Conservation (phyloP, 192 early-diverging fungal species). For the Coemansia sp. region DNA sequence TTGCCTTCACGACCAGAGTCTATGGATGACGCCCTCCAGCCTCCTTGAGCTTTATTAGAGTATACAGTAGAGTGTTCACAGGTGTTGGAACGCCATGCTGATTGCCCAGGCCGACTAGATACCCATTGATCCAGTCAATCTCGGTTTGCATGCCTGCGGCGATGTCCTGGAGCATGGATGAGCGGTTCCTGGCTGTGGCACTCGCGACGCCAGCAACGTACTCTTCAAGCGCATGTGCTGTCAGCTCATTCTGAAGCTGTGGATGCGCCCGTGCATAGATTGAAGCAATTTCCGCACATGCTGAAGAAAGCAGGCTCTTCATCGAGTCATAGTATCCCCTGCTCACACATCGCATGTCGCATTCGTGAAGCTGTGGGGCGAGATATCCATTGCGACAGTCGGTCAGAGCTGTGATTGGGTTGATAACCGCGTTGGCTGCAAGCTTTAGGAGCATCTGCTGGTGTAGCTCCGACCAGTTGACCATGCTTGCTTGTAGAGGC, state of each 20-base stretch:
- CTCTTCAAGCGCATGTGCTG: conserved; percentile 35
- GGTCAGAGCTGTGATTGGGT: conserved; percentile 63
- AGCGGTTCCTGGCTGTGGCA: conserved; percentile 51
- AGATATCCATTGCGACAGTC: conserved; percentile 59
- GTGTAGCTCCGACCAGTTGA: conserved; percentile 51
- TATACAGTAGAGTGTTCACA: conserved; percentile 38
- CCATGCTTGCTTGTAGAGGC: conserved; percentile 32
- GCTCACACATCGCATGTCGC: conserved; percentile 10
- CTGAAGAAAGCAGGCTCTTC: conserved; percentile 22
- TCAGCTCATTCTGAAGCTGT: conserved; percentile 37
- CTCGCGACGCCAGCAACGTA: conserved; percentile 40
- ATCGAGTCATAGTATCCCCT: conserved; percentile 15
- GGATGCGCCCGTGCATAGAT: conserved; percentile 42
- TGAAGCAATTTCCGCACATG: conserved; percentile 36
- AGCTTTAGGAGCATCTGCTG: conserved; percentile 57
- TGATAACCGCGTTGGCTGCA: conserved; percentile 65
- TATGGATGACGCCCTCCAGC: conserved; percentile 9
- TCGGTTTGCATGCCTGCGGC: conserved; percentile 46
- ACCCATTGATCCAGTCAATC: conserved; percentile 61
- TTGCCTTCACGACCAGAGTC: background rate
- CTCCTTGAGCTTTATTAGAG: conserved; percentile 45
- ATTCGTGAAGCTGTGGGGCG: conserved; percentile 19
- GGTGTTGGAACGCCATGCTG: conserved; percentile 51
- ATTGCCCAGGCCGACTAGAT: conserved; percentile 52
- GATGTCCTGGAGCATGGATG: conserved; percentile 57